Conservation (phyloP, 2,329 filamentous ascomycete genomes). For the Aureobasidium sp. region DNA sequence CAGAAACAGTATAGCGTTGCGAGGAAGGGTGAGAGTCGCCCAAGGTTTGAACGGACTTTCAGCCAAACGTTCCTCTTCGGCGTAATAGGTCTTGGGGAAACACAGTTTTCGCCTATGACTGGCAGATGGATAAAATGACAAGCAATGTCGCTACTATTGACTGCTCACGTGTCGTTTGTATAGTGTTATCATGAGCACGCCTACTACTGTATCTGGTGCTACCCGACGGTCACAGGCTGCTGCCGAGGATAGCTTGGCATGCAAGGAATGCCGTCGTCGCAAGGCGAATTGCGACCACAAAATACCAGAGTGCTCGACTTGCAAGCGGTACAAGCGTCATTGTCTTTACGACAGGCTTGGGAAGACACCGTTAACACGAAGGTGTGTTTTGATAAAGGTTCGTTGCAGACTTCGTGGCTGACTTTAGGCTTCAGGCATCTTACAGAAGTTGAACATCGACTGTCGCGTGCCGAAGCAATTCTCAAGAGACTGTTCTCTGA, state of each 20-base stretch:
- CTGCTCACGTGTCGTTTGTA: background rate
- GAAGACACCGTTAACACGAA: slow-evolving; percentile 8
- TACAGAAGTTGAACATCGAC: slow-evolving; percentile 10
- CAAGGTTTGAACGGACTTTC: background rate
- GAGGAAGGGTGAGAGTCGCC: background rate
- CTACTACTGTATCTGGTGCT: background rate
- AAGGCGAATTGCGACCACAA: slow-evolving; percentile 11
- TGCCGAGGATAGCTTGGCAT: slow-evolving; percentile 8
- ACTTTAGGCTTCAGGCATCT: background rate
- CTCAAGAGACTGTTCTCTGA: slow-evolving; percentile 5
- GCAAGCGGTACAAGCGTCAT: slow-evolving; percentile 7
- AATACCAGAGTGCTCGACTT: slow-evolving; percentile 8
- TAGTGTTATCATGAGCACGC: slow-evolving; percentile 2
- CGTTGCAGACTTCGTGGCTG: background rate
- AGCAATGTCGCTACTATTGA: background rate
- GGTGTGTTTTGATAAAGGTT: background rate
- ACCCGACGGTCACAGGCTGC: slow-evolving; percentile 5
- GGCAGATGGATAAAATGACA: slow-evolving; percentile 1
- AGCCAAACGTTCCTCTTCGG: background rate
- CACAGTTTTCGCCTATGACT: background rate
- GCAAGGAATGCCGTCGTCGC: slow-evolving; percentile 11
- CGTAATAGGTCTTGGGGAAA: background rate
- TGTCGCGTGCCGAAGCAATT: slow-evolving; percentile 5
- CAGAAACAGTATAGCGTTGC: background rate
- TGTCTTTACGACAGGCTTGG: slow-evolving; percentile 6